Conservation (phyloP, 495 filamentous ascomycete species). For the Penicillium tannophilum region DNA sequence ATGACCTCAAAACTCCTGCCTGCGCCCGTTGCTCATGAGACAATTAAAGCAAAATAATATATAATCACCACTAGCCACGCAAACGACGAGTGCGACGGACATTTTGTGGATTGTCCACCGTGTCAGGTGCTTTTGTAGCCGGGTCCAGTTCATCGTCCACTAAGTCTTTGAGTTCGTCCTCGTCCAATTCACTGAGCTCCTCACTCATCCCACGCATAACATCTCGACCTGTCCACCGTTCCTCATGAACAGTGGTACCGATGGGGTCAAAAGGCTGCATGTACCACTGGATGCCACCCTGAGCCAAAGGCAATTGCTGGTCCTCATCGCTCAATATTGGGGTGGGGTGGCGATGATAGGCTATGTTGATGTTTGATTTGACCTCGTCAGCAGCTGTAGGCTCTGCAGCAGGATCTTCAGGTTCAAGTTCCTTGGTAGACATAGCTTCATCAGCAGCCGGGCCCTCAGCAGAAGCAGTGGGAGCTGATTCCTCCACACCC, state of each 20-base stretch:
- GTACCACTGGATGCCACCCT: constrained; percentile 88
- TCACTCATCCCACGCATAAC: constrained; percentile 79
- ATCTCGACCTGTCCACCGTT: constrained; percentile 76
- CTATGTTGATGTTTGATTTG: constrained; percentile 13
- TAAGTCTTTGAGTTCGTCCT: constrained; percentile 74
- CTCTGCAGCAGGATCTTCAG: constrained; percentile 18
- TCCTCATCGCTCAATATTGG: constrained; percentile 42
- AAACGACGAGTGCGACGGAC: constrained; percentile 43
- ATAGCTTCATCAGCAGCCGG: constrained; percentile 7
- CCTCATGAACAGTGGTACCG: constrained; percentile 75
- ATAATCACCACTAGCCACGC: constrained; percentile 35
- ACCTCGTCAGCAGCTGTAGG: constrained; percentile 13
- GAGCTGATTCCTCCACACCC: constrained; percentile 20
- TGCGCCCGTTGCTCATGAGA: constrained; percentile 20
- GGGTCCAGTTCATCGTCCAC: constrained; percentile 49
- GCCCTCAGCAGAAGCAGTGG: constrained; percentile 2
- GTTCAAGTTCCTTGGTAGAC: constrained; percentile 1
- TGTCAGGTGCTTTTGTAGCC: constrained; percentile 13
- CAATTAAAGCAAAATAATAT: constrained; percentile 3
- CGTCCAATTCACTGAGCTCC: constrained; percentile 85
- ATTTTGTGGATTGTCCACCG: constrained; percentile 21
- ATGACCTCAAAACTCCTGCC: constrained; percentile 16
- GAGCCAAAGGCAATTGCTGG: constrained; percentile 57
- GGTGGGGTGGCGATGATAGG: constrained; percentile 28
- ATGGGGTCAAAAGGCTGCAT: constrained; percentile 76